These are phyloP conservation scores for Lepidium aucheri DNA, from an alignment of 345 rosid genomes.

Conservation along the genomic window DNA sequence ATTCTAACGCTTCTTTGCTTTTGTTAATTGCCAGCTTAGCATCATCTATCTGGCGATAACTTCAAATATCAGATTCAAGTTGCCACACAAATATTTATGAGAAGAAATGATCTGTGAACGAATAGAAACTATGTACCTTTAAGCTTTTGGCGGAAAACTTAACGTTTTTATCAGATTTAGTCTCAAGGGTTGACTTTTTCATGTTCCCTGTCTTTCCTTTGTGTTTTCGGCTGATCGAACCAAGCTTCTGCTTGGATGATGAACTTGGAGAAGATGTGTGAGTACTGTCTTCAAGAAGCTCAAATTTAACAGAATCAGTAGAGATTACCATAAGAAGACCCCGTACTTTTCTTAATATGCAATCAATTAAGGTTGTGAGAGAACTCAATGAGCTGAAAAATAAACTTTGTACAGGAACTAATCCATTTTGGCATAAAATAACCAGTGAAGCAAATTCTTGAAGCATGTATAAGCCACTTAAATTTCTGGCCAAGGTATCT, in stretches of 20 bases:
- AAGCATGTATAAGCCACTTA: slow-evolving; percentile 50
- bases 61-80: slow-evolving; percentile 10
- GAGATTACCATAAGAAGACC: slow-evolving; percentile 63
- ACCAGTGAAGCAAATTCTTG: slow-evolving; percentile 41
- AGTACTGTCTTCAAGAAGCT: slow-evolving; percentile 64
- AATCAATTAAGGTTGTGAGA: slow-evolving; percentile 54
- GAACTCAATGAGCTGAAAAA: slow-evolving; percentile 68
- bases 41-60: slow-evolving; percentile 18
- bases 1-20: slow-evolving; percentile 31
- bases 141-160: slow-evolving; percentile 20
- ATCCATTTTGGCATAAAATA: slow-evolving; percentile 32
- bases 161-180: slow-evolving; percentile 22
- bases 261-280: slow-evolving; percentile 37
- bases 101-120: background rate
- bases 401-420: slow-evolving; percentile 31
- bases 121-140: slow-evolving; percentile 37
- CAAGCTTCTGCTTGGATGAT: slow-evolving; percentile 45
- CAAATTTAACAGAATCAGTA: slow-evolving; percentile 66
- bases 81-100: slow-evolving; percentile 2
- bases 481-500: slow-evolving; percentile 26
- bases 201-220: slow-evolving; percentile 42
- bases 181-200: slow-evolving; percentile 38
- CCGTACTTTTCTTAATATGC: slow-evolving; percentile 63
- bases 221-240: slow-evolving; percentile 42
- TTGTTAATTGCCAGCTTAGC: slow-evolving; percentile 11